These are phyloP conservation scores for Candida xyloterini DNA, from an alignment of 805 yeast genomes.

Conservation along the genomic window DNA sequence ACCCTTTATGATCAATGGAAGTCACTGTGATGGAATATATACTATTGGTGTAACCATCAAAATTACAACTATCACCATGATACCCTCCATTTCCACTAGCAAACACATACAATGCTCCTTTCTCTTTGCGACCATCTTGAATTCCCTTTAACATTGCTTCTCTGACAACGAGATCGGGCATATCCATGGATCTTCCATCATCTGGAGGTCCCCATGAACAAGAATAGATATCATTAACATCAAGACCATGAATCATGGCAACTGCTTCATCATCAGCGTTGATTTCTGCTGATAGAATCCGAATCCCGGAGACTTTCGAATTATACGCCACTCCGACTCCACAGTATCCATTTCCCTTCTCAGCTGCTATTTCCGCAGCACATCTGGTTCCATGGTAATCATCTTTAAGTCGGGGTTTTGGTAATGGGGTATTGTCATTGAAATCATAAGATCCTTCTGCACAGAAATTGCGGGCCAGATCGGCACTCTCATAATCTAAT, in stretches of 20 bases:
- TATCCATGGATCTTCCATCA: conserved; percentile 83
- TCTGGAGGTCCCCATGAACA: conserved; percentile 99
- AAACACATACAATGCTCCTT: conserved; percentile 89
- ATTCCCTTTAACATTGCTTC: conserved; percentile 85
- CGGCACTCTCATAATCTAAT: conserved; percentile 74
- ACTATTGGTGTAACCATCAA: conserved; percentile 95
- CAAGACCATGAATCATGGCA: conserved; percentile 75
- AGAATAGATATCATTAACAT: conserved; percentile 87
- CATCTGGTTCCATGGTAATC: conserved; percentile 97
- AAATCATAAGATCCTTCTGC: conserved; percentile 90
- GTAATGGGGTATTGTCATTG: conserved; percentile 70
- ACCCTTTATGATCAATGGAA: conserved; percentile 83
- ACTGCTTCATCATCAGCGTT: conserved; percentile 89
- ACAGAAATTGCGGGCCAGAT: conserved; percentile 66
- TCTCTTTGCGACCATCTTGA: conserved; percentile 71
- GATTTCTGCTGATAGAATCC: conserved; percentile 79
- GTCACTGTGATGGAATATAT: conserved; percentile 94
- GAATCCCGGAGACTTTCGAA: conserved; percentile 82
- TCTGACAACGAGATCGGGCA: conserved; percentile 73
- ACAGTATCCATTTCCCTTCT: conserved; percentile 74
- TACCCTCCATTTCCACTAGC: conserved; percentile 94
- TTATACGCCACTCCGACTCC: conserved; percentile 97
- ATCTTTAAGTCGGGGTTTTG: conserved; percentile 74
- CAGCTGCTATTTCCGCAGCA: conserved; percentile 96
- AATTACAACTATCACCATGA: conserved; percentile 86